phyloP scores from a whole-genome alignment of 2,329 filamentous ascomycete genomes.

The Alternaria viburni region DNA sequence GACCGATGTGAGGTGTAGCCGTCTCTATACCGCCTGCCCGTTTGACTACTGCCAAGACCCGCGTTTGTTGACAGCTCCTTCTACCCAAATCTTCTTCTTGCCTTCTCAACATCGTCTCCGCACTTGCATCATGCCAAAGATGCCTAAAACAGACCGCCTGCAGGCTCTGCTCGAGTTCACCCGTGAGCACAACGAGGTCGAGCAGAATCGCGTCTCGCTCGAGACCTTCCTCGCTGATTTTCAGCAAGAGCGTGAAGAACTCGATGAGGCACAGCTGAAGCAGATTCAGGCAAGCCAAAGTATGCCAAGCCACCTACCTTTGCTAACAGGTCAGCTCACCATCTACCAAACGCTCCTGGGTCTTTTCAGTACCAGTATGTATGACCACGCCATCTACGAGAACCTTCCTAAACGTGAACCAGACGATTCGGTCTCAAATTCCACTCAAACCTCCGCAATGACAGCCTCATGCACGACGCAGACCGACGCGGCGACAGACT shows the following conservation, averaged over 20 bases:
- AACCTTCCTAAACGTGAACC: background rate
- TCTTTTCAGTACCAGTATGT: background rate
- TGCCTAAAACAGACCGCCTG: background rate
- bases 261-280: background rate
- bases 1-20: background rate
- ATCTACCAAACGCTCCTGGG: background rate
- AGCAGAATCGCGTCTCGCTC: background rate
- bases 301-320: background rate
- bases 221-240: background rate
- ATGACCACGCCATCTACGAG: background rate
- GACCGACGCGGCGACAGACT: constrained; percentile 3
- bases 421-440: background rate
- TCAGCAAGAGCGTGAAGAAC: background rate
- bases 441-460: background rate
- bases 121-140: background rate
- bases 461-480: background rate
- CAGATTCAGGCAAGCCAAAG: background rate
- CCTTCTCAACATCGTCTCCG: background rate
- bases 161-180: background rate
- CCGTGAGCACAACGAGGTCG: background rate
- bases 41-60: background rate
- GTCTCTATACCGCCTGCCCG: background rate
- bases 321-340: constrained; percentile 2
- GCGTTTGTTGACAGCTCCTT: background rate
- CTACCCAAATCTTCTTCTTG: background rate